Conservation (phyloP, 2,329 filamentous ascomycete genomes). For the Achaetomium macrosporum region DNA sequence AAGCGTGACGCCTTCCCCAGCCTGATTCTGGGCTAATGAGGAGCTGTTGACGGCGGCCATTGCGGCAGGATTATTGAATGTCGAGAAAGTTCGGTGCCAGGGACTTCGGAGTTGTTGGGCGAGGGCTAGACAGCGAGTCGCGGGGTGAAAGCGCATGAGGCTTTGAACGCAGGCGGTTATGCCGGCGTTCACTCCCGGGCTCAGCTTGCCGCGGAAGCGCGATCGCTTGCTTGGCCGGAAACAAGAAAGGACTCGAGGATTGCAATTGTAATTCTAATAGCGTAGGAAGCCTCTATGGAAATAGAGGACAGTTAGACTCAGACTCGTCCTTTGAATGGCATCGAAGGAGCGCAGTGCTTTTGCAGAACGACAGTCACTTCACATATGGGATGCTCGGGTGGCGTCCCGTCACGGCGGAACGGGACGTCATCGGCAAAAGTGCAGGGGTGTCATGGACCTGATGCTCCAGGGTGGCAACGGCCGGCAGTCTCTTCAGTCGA, state of each 20-base stretch:
- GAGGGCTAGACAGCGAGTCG: slow-evolving; percentile 23
- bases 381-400: slow-evolving; percentile 1
- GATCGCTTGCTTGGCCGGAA: neutral
- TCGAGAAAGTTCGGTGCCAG: slow-evolving; percentile 8
- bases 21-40: neutral
- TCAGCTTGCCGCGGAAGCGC: slow-evolving; percentile 7
- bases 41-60: slow-evolving; percentile 17
- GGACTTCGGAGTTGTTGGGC: slow-evolving; percentile 20
- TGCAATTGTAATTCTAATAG: neutral
- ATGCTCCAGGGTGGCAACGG: too few species aligned
- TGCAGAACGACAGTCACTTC: too few species aligned
- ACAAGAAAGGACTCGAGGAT: neutral
- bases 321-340: too few species aligned
- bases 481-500: too few species aligned
- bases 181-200: neutral
- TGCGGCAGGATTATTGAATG: slow-evolving; percentile 7
- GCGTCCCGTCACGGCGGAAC: slow-evolving; percentile 2
- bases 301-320: too few species aligned
- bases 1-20: slow-evolving; percentile 35
- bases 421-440: slow-evolving; percentile 12
- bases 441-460: neutral
- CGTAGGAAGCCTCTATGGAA: too few species aligned
- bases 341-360: too few species aligned
- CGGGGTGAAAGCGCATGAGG: slow-evolving; percentile 24
- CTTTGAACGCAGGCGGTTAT: neutral